phyloP scores from a whole-genome alignment of 768 basidiomycete genomes.

The Phlegmacium glaucopus region DNA sequence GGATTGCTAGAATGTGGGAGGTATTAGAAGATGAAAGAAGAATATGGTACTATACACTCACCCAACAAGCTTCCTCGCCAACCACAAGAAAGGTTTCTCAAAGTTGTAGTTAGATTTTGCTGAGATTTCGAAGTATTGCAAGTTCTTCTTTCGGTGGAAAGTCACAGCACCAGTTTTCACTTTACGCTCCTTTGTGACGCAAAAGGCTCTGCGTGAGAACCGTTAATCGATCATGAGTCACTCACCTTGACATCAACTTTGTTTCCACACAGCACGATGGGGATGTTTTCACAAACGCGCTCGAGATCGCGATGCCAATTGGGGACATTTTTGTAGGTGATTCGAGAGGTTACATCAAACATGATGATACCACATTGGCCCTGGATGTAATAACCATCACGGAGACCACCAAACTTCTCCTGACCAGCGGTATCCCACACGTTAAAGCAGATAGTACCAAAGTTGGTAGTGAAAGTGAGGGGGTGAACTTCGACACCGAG shows the following conservation, averaged over 20 bases:
- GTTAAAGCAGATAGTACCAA: constrained; percentile 98
- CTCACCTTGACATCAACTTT: constrained; percentile 98
- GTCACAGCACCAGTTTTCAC: constrained; percentile 98
- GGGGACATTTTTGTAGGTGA: constrained; percentile 99
- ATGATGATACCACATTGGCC: constrained; percentile 99
- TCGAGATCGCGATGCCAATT: constrained; percentile 99
- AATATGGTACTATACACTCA: constrained; percentile 35
- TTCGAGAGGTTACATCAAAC: constrained; percentile 99
- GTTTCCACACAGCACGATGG: constrained; percentile 98
- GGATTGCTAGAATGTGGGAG: constrained; percentile 56
- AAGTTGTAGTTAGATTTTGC: constrained; percentile 99
- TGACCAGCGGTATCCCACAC: constrained; percentile 99
- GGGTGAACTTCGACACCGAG: constrained; percentile 99
- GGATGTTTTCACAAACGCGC: constrained; percentile 99
- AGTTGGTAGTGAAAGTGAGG: constrained; percentile 94
- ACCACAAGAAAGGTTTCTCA: constrained; percentile 99
- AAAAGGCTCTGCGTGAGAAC: constrained; percentile 7
- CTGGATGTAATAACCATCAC: constrained; percentile 95
- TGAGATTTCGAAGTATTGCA: constrained; percentile 99
- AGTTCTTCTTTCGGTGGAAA: constrained; percentile 99
- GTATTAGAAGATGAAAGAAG: constrained; percentile 2
- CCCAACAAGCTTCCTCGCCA: constrained; percentile 97
- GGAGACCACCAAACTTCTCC: constrained; percentile 99
- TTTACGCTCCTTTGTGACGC: constrained; percentile 82
- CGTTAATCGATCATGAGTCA: background rate